These are phyloP conservation scores for Alloascoidea hylecoeti DNA, from an alignment of 805 yeast species.

Conservation along the genomic window DNA sequence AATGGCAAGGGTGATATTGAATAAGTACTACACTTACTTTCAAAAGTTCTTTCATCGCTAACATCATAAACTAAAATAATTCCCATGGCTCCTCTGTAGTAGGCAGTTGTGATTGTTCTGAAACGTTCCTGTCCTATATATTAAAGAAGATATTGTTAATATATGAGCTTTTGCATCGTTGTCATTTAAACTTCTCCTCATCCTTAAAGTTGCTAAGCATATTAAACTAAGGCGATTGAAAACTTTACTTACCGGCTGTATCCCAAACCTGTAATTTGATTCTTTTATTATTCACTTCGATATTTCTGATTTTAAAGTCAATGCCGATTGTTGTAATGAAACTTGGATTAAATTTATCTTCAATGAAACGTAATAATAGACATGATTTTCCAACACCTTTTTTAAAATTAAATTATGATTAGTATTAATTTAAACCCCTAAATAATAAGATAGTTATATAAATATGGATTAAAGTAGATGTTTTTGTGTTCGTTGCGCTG, in stretches of 20 bases:
- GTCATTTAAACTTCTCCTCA: too few relatives aligned
- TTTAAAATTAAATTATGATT: too few relatives aligned
- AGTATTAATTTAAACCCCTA: too few relatives aligned
- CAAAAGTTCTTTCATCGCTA: constrained; percentile 92
- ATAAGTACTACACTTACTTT: constrained; percentile 21
- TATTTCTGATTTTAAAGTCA: constrained; percentile 94
- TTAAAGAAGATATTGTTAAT: too few relatives aligned
- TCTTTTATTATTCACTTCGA: constrained; percentile 83
- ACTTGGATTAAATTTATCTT: constrained; percentile 91
- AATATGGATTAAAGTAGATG: too few relatives aligned
- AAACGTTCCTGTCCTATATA: constrained; percentile 66
- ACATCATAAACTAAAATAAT: constrained; percentile 95
- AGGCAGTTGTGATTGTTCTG: constrained; percentile 94
- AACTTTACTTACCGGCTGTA: constrained; percentile 60
- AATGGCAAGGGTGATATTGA: too few relatives aligned
- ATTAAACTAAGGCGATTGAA: background rate
- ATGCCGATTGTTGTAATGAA: constrained; percentile 97
- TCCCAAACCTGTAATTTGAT: constrained; percentile 97
- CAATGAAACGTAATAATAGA: constrained; percentile 82
- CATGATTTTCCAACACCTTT: constrained; percentile 41
- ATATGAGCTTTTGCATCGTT: too few relatives aligned
- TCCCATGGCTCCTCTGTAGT: constrained; percentile 98
- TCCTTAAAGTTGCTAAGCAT: background rate
- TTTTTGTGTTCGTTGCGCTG: too few relatives aligned
- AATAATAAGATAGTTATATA: too few relatives aligned